Evolutionary conservation across 2,329 filamentous ascomycete genomes (phyloP).

Genomic region (Stagonosporopsis rhizophila): DNA sequence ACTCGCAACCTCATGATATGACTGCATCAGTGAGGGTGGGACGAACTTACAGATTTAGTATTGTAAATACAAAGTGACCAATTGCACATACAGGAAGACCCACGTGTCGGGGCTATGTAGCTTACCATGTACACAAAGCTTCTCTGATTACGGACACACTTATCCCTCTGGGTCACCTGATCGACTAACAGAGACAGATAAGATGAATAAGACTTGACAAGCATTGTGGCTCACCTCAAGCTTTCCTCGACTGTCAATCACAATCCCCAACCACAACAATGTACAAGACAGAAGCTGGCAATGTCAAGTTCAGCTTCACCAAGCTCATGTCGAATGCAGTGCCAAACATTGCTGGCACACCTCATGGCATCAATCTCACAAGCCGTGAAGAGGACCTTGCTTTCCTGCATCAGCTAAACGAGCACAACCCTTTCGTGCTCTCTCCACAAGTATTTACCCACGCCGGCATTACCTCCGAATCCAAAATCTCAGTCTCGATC

Average conservation of each 20-base stretch:
- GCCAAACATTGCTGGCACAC: constrained; percentile 7
- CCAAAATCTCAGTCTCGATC: background rate
- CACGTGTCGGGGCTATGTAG: background rate
- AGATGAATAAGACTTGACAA: background rate
- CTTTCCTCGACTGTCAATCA: background rate
- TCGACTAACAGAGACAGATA: background rate
- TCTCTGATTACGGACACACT: background rate
- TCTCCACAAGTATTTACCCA: constrained; percentile 7
- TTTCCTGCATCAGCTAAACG: constrained; percentile 8
- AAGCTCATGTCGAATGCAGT: constrained; percentile 10
- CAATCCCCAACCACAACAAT: background rate
- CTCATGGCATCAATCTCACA: background rate
- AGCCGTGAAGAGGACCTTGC: constrained; percentile 6
- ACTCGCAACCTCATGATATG: no score
- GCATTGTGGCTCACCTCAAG: background rate
- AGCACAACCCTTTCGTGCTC: constrained; percentile 7
- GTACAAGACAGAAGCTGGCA: constrained; percentile 8
- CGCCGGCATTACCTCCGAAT: constrained; percentile 10
- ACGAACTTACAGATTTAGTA: no score
- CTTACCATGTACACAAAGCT: background rate
- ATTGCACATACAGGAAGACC: background rate
- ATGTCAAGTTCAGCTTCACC: constrained; percentile 17
- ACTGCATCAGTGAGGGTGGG: no score
- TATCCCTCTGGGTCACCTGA: background rate
- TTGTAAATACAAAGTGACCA: background rate